Evolutionary conservation across 2,329 filamentous ascomycete genomes (phyloP).

Genomic region (Emmonsiellopsis sp.): DNA sequence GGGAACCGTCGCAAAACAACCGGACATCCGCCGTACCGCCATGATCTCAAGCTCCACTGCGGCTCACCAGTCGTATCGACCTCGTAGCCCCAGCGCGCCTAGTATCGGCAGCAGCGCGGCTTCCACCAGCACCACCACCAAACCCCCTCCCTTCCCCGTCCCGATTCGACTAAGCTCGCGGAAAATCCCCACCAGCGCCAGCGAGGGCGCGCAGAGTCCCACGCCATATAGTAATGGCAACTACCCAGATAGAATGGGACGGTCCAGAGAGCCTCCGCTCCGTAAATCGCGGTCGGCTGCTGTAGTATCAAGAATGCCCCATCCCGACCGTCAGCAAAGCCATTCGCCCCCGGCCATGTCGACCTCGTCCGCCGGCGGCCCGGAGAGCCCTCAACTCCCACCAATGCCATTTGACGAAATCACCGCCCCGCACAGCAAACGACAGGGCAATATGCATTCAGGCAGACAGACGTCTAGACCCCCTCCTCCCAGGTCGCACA

Average conservation of each 20-base stretch:
- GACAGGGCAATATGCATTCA: slow-evolving; percentile 15
- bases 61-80: slow-evolving; percentile 53
- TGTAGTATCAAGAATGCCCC: slow-evolving; percentile 50
- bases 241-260: slow-evolving; percentile 46
- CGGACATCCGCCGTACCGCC: slow-evolving; percentile 65
- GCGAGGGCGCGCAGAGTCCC: slow-evolving; percentile 71
- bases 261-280: slow-evolving; percentile 51
- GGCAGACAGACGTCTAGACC: slow-evolving; percentile 11
- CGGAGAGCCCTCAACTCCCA: slow-evolving; percentile 62
- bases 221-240: slow-evolving; percentile 49
- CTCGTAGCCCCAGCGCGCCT: slow-evolving; percentile 38
- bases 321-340: slow-evolving; percentile 36
- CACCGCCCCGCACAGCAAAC: slow-evolving; percentile 38
- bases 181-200: slow-evolving; percentile 56
- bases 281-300: slow-evolving; percentile 81
- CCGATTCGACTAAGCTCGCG: slow-evolving; percentile 82
- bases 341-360: slow-evolving; percentile 48
- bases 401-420: slow-evolving; percentile 66
- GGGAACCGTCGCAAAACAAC: slow-evolving; percentile 38
- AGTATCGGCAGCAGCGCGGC: slow-evolving; percentile 31
- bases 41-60: slow-evolving; percentile 72
- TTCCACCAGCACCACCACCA: slow-evolving; percentile 20
- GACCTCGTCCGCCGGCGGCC: slow-evolving; percentile 51
- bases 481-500: slow-evolving; percentile 20
- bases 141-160: slow-evolving; percentile 75